phyloP scores from a whole-genome alignment of 139 green algal genomes.

The Auxenochlorella protothecoides region DNA sequence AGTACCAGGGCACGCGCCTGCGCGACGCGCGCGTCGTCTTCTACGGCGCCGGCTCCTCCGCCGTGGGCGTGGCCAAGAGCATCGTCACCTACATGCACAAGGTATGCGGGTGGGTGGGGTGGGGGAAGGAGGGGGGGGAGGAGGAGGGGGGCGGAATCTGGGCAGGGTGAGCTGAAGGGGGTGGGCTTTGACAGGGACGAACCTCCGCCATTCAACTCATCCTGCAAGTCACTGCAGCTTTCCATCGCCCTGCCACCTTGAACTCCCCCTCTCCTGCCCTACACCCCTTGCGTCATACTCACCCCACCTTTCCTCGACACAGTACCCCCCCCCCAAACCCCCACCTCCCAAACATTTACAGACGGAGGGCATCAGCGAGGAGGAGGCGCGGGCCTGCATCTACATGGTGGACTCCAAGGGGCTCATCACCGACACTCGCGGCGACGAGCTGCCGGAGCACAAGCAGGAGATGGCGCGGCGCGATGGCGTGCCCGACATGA shows the following conservation, averaged over 20 bases:
- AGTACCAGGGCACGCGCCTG: slow-evolving; percentile 25
- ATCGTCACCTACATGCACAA: slow-evolving; percentile 27
- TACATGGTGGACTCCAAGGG: slow-evolving; percentile 45
- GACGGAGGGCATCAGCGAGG: slow-evolving; percentile 7
- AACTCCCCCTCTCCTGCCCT: no score
- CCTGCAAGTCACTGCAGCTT: no score
- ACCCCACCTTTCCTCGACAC: no score
- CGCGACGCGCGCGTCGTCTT: slow-evolving; percentile 34
- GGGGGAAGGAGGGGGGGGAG: background rate
- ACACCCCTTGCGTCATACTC: no score
- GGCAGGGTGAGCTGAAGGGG: no score
- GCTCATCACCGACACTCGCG: slow-evolving; percentile 30
- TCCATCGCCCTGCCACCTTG: no score
- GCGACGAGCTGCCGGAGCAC: slow-evolving; percentile 39
- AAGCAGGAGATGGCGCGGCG: slow-evolving; percentile 28
- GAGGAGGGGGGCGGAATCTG: no score
- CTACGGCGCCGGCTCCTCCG: slow-evolving; percentile 39
- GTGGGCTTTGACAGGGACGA: no score
- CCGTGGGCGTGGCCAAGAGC: slow-evolving; percentile 35
- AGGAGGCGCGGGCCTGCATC: slow-evolving; percentile 35
- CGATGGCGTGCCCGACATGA: slow-evolving; percentile 25
- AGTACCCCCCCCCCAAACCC: no score
- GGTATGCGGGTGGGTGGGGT: background rate
- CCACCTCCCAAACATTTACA: background rate
- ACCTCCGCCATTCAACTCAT: no score